Evolutionary conservation across 768 basidiomycete genomes (phyloP).

Genomic region (Heimioporus sp.): DNA sequence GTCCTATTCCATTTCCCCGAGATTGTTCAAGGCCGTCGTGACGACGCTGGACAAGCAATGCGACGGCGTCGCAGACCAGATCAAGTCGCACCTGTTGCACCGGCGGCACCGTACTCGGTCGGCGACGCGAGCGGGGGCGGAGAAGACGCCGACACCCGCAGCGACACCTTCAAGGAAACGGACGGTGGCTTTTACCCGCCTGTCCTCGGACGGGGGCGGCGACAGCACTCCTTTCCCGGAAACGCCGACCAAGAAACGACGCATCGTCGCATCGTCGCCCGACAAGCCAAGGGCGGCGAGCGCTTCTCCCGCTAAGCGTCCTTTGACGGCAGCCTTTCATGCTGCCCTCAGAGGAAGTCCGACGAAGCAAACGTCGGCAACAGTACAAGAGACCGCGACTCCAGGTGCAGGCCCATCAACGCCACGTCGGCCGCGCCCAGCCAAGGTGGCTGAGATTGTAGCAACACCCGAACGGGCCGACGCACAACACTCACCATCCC

Average conservation of each 20-base stretch:
- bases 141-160: neutral
- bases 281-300: constrained; percentile 11
- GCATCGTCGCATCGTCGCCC: constrained; percentile 19
- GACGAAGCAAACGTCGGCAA: neutral
- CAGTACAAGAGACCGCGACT: neutral
- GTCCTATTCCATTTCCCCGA: constrained; percentile 12
- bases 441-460: constrained; percentile 2
- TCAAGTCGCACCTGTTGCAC: constrained; percentile 9
- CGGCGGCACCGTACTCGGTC: neutral
- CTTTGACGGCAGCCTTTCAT: constrained; percentile 16
- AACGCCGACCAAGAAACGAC: constrained; percentile 45
- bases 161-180: constrained; percentile 35
- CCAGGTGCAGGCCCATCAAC: constrained; percentile 23
- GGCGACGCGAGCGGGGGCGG: neutral
- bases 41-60: constrained; percentile 24
- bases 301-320: constrained; percentile 9
- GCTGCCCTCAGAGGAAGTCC: constrained; percentile 12
- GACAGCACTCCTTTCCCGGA: constrained; percentile 32
- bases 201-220: constrained; percentile 15
- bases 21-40: constrained; percentile 19
- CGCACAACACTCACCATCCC: constrained; percentile 24
- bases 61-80: constrained; percentile 22
- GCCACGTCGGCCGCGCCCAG: constrained; percentile 15
- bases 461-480: constrained; percentile 13
- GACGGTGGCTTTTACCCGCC: constrained; percentile 10